Evolutionary conservation across 257 asterid genomes (phyloP), one percentile per base, ranked within the genome.

Genomic region (Sherardia arvensis): DNA sequence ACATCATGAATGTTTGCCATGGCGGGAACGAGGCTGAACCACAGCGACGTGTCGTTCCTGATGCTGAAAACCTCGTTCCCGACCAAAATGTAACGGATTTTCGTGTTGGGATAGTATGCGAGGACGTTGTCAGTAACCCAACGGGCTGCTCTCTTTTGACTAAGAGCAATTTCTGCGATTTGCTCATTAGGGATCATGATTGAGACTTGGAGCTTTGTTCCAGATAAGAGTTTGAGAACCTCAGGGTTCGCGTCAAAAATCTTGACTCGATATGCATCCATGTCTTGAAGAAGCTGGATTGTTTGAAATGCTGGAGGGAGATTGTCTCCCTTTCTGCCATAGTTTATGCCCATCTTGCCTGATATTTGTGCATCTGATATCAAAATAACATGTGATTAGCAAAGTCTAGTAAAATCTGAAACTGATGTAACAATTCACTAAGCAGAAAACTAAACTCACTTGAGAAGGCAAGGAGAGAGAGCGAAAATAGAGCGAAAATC

Each of bases 1-100:
- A 85, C 69, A 0, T 55, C 76, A 66, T 77, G 79, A 43, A 90
- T 70, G n/a, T 72, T 82, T 0, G 40, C 21, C 87, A 90, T 90
- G 36, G 97, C 94, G 0, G 97, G 97, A 2, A 83, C 94, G 11
- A 90, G 84, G 62, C 74, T 77, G 22, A 55, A 32, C 97, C 94
- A 90, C 64, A 76, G 8, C 9, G 43, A 8, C 1, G 3, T 40
- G 36, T 84, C 72, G 3, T 77, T 65, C 67, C 8, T 59, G 12
- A 15, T 25, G 70, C 83, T 79, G 40, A 90, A 73, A 10, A 90
- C 76, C 62, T 90, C 95, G 62, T 90, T 87, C 4, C 97, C 95
- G 1, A 87, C 89, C 2, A 87, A 80, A 4, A 90, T 47, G 76
- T 40, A 83, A 2, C 94, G 75, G 62, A 90, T 85, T 59, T 57